Percentiles rank a stretch among this genome's conserved stretches.
These are phyloP conservation scores for Mortierella sp. DNA, from an alignment of 371 early-diverging fungal species.

Conservation along the genomic window DNA sequence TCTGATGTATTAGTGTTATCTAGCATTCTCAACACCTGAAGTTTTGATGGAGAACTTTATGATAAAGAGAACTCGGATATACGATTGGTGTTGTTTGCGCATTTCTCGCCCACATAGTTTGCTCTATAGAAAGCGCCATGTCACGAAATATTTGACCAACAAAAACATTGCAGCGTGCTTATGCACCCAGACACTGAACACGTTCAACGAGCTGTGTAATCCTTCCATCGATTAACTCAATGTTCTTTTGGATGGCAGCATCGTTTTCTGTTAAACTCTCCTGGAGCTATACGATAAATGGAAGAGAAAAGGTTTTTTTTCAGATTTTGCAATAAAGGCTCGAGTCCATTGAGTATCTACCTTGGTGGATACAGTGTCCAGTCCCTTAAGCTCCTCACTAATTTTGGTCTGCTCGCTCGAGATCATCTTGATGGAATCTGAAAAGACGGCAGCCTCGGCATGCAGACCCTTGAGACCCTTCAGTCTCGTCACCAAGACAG, in stretches of 20 bases:
- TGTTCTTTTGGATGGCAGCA: conserved; percentile 70
- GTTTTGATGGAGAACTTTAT: neutral
- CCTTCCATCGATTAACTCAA: conserved; percentile 74
- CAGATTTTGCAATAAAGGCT: too few species aligned
- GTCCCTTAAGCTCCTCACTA: conserved; percentile 72
- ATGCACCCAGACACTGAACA: conserved; percentile 58
- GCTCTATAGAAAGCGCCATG: neutral
- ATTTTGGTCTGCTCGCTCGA: conserved; percentile 79
- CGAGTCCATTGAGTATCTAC: conserved; percentile 26
- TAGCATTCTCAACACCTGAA: neutral
- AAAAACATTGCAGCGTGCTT: neutral
- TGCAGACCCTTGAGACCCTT: conserved; percentile 85
- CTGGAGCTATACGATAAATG: conserved; percentile 59
- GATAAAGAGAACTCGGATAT: neutral
- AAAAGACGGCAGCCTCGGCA: conserved; percentile 83
- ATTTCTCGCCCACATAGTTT: too few species aligned
- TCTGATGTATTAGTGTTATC: too few species aligned
- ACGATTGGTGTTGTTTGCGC: neutral
- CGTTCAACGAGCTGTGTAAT: conserved; percentile 74
- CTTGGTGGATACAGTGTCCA: conserved; percentile 68
- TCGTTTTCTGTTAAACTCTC: conserved; percentile 76
- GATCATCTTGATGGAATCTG: conserved; percentile 78
- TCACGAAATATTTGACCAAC: neutral
- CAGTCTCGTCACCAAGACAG: conserved; percentile 83
- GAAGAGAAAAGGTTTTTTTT: neutral